phyloP scores from a whole-genome alignment of 176 grass and related monocot genomes.

The Phoenix roebelenii region DNA sequence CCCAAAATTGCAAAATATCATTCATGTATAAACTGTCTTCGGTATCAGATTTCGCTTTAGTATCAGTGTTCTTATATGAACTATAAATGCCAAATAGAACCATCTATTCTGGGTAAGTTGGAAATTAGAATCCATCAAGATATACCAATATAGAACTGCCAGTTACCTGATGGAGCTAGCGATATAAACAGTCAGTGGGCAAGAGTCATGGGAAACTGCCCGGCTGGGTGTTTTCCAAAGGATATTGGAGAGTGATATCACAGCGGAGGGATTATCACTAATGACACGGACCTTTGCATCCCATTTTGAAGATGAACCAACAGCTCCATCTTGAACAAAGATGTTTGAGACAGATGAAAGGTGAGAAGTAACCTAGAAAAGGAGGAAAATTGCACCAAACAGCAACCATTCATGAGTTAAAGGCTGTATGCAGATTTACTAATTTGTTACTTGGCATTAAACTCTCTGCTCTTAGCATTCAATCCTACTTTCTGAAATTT shows the following conservation, averaged over 20 bases:
- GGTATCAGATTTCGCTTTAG: too few relatives aligned
- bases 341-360: slow-evolving; percentile 63
- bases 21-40: too few relatives aligned
- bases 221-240: slow-evolving; percentile 61
- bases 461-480: too few relatives aligned
- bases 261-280: slow-evolving; percentile 66
- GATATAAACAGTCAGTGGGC: slow-evolving; percentile 75
- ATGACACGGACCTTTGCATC: slow-evolving; percentile 84
- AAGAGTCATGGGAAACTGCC: slow-evolving; percentile 80
- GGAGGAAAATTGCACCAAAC: slow-evolving; percentile 5
- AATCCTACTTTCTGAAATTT: too few relatives aligned
- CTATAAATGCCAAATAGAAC: too few relatives aligned
- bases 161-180: slow-evolving; percentile 85
- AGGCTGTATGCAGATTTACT: background rate
- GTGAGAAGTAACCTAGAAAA: slow-evolving; percentile 67
- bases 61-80: too few relatives aligned
- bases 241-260: slow-evolving; percentile 41
- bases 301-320: slow-evolving; percentile 60
- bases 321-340: slow-evolving; percentile 68
- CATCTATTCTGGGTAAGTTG: too few relatives aligned
- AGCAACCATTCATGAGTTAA: background rate
- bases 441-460: too few relatives aligned
- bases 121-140: background rate
- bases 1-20: too few relatives aligned
- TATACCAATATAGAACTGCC: slow-evolving; percentile 6